Evolutionary conservation across 2,329 filamentous ascomycete species (phyloP).

Genomic region (Penicillium hesseltinei): DNA sequence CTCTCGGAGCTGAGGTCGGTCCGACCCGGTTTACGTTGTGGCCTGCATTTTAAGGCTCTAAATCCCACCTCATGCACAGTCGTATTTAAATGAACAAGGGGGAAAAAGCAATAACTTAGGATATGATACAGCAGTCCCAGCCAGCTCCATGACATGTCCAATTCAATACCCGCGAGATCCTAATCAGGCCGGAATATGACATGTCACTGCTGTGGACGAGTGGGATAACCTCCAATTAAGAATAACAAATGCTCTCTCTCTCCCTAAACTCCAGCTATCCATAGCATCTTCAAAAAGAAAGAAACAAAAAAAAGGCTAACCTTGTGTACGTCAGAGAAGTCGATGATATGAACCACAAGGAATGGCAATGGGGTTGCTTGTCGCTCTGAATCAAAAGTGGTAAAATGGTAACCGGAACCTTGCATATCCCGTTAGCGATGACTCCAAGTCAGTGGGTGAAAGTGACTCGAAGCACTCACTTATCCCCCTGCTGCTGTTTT

Average conservation of each 20-base stretch:
- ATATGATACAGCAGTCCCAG: not conserved
- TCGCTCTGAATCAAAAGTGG: not conserved
- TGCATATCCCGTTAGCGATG: not conserved
- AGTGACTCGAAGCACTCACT: conserved; percentile 9
- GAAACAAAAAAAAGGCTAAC: not conserved
- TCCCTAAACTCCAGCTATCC: not conserved
- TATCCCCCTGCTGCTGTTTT: conserved; percentile 27
- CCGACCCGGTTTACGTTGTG: not conserved
- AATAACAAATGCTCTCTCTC: not conserved
- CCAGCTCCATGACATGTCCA: not conserved
- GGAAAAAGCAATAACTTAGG: not conserved
- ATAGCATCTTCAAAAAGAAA: not conserved
- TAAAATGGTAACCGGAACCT: not conserved
- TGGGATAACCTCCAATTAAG: not conserved
- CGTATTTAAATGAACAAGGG: not conserved
- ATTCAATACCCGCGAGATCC: not conserved
- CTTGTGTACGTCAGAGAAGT: not conserved
- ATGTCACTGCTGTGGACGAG: not conserved
- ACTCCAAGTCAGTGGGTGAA: not conserved
- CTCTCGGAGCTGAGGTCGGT: not conserved
- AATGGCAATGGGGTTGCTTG: not conserved
- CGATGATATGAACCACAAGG: not conserved
- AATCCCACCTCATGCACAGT: not conserved
- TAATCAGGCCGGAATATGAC: not conserved
- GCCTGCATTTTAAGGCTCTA: not conserved